Evolutionary conservation across 306 rosid species (phyloP), one percentile per base, ranked within the genome.

Genomic region (Quercus parvula): DNA sequence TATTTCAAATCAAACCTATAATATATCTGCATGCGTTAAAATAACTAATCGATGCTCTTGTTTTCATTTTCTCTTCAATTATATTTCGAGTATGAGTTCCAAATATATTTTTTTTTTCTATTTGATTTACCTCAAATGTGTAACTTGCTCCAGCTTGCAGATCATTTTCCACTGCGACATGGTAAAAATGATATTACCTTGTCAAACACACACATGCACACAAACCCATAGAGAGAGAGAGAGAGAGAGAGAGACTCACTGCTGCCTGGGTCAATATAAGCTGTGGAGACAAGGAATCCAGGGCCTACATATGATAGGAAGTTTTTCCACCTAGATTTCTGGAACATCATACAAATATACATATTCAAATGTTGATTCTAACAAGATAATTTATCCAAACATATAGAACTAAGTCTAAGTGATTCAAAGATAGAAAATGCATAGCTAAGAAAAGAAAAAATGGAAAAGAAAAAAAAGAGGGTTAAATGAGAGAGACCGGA

Each of bases 201-300:
- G 2, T 14, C 2, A n/a, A 75, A 13, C 6, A 67, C 6, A n/a
- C 5, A 17, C 27, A 63, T 13, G 18, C 22, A 27, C 10, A 9
- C 8, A 4, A 4, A 35, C 44, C 44, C 44, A 35, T 13, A 27
- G 22, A 70, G 22, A 41, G 52, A 15, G 38, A 52, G 46, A 30
- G 22, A 30, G 31, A 30, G 46, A 78, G n/a, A 51, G 61, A 22
- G 74, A 70, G 27, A 77, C 82, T 57, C 77, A 91, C 98, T 76
- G 70, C 91, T 94, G 76, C 97, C 98, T 14, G 98, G 98, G 75
- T 94, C 98, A 79, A 94, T 90, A 82, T 94, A 94, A 74, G 98
- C 97, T 85, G 92, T 69, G 33, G 97, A 92, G 79, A 94, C 96
- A 3, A 94, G 93, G 73, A 94, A 94, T 17, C 98, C 97, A 55